A percentile compares a stretch with the other conserved stretches of the same genome.
These are phyloP conservation scores for Isoetes taiwanensis DNA, from an alignment of 75 land plant genomes.

Conservation along the genomic window DNA sequence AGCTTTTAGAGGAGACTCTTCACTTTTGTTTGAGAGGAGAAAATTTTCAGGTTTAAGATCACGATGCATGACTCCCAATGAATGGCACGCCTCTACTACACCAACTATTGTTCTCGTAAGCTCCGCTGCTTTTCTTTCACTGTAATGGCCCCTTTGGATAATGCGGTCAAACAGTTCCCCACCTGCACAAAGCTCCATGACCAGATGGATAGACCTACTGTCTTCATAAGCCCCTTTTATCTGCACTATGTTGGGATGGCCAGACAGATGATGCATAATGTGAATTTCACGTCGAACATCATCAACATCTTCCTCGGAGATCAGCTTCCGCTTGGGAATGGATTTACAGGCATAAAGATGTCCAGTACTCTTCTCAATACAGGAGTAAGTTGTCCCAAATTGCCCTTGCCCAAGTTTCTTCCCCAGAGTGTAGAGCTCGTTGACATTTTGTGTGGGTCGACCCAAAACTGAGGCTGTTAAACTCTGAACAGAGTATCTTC, in stretches of 20 bases:
- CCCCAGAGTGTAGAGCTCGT: conserved; percentile 3
- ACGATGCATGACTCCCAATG: conserved; percentile 58
- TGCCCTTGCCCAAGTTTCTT: conserved; percentile 2
- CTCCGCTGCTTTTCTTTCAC: conserved; percentile 63
- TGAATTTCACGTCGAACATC: not conserved
- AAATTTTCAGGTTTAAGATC: conserved; percentile 75
- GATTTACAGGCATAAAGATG: not conserved
- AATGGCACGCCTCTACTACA: conserved; percentile 69
- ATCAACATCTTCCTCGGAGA: conserved; percentile 1
- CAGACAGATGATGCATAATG: not conserved
- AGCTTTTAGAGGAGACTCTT: conserved; percentile 65
- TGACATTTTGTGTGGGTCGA: not conserved
- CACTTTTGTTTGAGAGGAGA: conserved; percentile 60
- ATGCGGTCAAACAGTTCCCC: conserved; percentile 80
- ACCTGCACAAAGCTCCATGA: too few relatives aligned
- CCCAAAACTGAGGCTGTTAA: conserved; percentile 2
- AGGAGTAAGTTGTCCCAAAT: not conserved
- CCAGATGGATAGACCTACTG: not conserved
- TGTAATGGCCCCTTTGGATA: conserved; percentile 64
- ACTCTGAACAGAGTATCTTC: too few relatives aligned
- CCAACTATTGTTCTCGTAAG: conserved; percentile 66
- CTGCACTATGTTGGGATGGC: not conserved
- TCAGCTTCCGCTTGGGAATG: conserved; percentile 3
- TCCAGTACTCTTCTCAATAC: not conserved
- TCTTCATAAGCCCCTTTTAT: not conserved